These are phyloP conservation scores for Coniophora puteana DNA, from an alignment of 1,284 basidiomycete species.

Conservation along the genomic window DNA sequence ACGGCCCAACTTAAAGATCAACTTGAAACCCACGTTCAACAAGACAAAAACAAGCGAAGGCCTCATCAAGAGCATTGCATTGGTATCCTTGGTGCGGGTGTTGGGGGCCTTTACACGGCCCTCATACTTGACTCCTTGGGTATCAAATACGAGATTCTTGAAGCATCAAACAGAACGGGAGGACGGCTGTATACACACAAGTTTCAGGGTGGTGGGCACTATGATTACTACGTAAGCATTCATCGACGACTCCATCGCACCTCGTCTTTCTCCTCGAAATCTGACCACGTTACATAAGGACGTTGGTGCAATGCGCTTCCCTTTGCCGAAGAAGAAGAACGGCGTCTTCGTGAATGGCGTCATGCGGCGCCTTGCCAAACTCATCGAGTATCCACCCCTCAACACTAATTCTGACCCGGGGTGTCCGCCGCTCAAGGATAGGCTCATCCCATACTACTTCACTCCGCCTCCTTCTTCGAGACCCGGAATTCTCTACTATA, in stretches of 20 bases:
- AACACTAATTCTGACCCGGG: slow-evolving; percentile 8
- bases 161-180: slow-evolving; percentile 25
- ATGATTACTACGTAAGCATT: slow-evolving; percentile 16
- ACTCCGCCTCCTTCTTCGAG: slow-evolving; percentile 1
- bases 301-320: slow-evolving; percentile 34
- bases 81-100: slow-evolving; percentile 21
- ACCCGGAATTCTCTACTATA: slow-evolving; percentile 13
- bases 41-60: no score
- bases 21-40: no score
- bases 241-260: not conserved
- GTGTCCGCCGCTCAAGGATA: slow-evolving; percentile 4
- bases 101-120: slow-evolving; percentile 33
- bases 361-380: slow-evolving; percentile 27
- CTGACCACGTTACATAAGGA: no score
- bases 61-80: no score
- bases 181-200: slow-evolving; percentile 31
- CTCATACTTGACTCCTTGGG: slow-evolving; percentile 31
- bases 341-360: slow-evolving; percentile 17
- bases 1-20: no score
- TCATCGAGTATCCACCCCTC: slow-evolving; percentile 14
- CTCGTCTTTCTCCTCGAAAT: no score
- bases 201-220: slow-evolving; percentile 15
- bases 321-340: slow-evolving; percentile 17
- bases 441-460: slow-evolving; percentile 14
- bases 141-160: slow-evolving; percentile 32